Conservation (phyloP, 2,329 filamentous ascomycete species). For the Ceratocystis cacaofunesta region DNA sequence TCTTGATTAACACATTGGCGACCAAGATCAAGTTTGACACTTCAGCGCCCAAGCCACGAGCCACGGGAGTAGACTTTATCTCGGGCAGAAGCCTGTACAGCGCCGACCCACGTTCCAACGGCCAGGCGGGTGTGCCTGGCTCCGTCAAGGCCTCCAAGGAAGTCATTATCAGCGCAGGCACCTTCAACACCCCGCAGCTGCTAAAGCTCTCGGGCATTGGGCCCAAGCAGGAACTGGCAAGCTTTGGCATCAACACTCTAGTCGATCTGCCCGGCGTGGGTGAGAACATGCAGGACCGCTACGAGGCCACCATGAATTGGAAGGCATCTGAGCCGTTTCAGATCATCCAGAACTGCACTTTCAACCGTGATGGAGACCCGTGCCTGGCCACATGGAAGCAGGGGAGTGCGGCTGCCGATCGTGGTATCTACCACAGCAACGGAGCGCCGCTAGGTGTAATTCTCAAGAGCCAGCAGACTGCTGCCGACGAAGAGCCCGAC, state of each 20-base stretch:
- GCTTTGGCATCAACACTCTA: slow-evolving; percentile 32
- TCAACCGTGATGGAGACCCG: slow-evolving; percentile 15
- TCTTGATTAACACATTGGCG: slow-evolving; percentile 22
- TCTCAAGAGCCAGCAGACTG: slow-evolving; percentile 14
- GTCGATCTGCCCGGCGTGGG: slow-evolving; percentile 34
- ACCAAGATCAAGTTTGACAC: slow-evolving; percentile 28
- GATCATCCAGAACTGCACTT: slow-evolving; percentile 10
- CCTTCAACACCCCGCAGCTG: slow-evolving; percentile 37
- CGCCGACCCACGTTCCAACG: slow-evolving; percentile 25
- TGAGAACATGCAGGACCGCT: slow-evolving; percentile 34
- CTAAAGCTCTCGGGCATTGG: slow-evolving; percentile 38
- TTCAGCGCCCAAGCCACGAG: slow-evolving; percentile 21
- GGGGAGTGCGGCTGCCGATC: slow-evolving; percentile 3
- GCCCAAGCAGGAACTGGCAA: slow-evolving; percentile 27
- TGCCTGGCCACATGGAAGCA: slow-evolving; percentile 13
- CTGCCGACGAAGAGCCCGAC: slow-evolving; percentile 30
- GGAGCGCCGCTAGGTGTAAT: slow-evolving; percentile 18
- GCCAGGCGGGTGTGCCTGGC: slow-evolving; percentile 2
- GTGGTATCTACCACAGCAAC: slow-evolving; percentile 17
- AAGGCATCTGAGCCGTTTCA: slow-evolving; percentile 2
- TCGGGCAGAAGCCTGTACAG: slow-evolving; percentile 19
- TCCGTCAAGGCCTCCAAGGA: slow-evolving; percentile 27
- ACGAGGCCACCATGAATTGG: slow-evolving; percentile 27
- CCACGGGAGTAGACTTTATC: slow-evolving; percentile 27
- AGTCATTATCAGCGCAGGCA: slow-evolving; percentile 35